Evolutionary conservation across 2,329 filamentous ascomycete genomes (phyloP), one percentile per base, ranked within the genome.

Genomic region (Botrytis fabae): DNA sequence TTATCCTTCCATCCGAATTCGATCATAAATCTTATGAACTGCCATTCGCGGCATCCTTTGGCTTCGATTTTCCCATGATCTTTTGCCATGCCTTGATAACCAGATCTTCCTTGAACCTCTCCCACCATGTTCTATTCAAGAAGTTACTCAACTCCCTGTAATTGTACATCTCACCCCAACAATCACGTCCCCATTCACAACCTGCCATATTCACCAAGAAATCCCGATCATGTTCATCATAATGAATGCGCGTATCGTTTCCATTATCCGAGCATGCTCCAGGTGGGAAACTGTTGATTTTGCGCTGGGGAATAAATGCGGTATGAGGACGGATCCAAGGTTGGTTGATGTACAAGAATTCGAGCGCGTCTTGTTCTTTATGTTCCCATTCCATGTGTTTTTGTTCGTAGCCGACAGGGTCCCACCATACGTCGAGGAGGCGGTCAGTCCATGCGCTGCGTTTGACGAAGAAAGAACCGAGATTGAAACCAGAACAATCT

Each of bases 381-480:
- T 99, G 96, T 80, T 96, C 95, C 96, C 96, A 99, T 75, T 96
- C 89, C 95, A 98, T 98, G 82, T 99, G 96, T 81, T 94, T 97
- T 83, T 99, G 96, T 83, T 99, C 96, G 82, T 99, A 99, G 73
- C 92, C 90, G 44, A 98, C 95, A 0, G 96, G 96, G 80, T 99
- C 96, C 96, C 96, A 99, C 96, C 96, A 99, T 70, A 97, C 88
- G 80, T 99, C 96, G 51, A 99, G 88, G 28, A 99, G 85, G 7
- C 94, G 91, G 79, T 98, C 95, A 0, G 95, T 93, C 93, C 95
- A 99, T 40, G 90, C 86, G 79, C 93, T 93, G 74, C 96, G 90
- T 68, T 91, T 90, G 62, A 98, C 85, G 82, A 99, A 96, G 86
- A 99, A 99, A 25, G 94, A 97, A 28, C 96, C 96, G 20, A 99